phyloP scores from a whole-genome alignment of 2,329 filamentous ascomycete genomes.

The Xylariaceae sp. region DNA sequence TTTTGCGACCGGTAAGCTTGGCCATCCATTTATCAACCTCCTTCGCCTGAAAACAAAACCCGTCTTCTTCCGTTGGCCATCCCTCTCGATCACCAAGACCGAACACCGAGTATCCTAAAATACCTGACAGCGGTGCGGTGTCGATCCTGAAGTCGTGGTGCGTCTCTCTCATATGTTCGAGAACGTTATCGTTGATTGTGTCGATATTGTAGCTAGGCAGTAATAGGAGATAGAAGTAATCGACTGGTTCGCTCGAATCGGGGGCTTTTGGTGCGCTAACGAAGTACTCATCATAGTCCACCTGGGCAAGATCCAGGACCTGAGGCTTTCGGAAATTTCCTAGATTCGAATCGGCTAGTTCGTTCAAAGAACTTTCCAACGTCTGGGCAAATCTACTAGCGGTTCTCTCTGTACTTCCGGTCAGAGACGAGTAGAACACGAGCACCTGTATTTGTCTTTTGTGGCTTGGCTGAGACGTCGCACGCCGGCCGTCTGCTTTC shows the following conservation, averaged over 20 bases:
- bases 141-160: slow-evolving; percentile 97
- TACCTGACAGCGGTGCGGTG: slow-evolving; percentile 73
- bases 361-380: slow-evolving; percentile 55
- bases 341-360: slow-evolving; percentile 44
- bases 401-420: slow-evolving; percentile 77
- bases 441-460: slow-evolving; percentile 66
- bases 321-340: slow-evolving; percentile 59
- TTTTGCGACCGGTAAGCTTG: slow-evolving; percentile 83
- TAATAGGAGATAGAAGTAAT: slow-evolving; percentile 81
- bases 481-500: slow-evolving; percentile 41
- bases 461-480: slow-evolving; percentile 34
- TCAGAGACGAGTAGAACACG: slow-evolving; percentile 89
- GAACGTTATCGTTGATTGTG: slow-evolving; percentile 83
- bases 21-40: slow-evolving; percentile 96
- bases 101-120: slow-evolving; percentile 91
- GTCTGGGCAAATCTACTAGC: slow-evolving; percentile 64
- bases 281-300: slow-evolving; percentile 94
- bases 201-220: slow-evolving; percentile 95
- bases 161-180: slow-evolving; percentile 86
- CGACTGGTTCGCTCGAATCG: slow-evolving; percentile 48
- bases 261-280: slow-evolving; percentile 69
- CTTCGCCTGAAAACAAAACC: slow-evolving; percentile 90
- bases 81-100: slow-evolving; percentile 89
- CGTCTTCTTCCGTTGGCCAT: slow-evolving; percentile 88
- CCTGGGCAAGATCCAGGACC: slow-evolving; percentile 76